Evolutionary conservation across 2,329 filamentous ascomycete genomes (phyloP).

Genomic region (Coniochaeta sp.): DNA sequence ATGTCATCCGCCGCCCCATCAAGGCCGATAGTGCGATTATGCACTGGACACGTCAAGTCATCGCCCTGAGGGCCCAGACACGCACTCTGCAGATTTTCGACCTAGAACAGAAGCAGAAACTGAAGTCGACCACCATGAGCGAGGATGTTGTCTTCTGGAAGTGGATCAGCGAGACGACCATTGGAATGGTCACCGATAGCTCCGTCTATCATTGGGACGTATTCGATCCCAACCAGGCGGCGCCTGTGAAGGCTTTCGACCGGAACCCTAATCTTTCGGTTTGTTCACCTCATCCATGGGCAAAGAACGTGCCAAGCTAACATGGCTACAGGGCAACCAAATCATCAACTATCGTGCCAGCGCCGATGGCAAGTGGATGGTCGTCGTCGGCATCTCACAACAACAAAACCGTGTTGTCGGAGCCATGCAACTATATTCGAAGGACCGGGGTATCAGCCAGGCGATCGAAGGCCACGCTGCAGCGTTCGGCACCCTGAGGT

Average conservation of each 20-base stretch:
- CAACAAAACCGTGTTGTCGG: conserved; percentile 90
- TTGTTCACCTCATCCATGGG: conserved; percentile 28
- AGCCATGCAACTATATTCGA: conserved; percentile 95
- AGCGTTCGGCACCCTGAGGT: conserved; percentile 79
- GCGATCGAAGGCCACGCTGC: conserved; percentile 96
- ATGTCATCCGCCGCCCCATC: conserved; percentile 88
- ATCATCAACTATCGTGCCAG: conserved; percentile 99
- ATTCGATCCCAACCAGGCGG: conserved; percentile 71
- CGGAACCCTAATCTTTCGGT: conserved; percentile 84
- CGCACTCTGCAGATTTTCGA: conserved; percentile 98
- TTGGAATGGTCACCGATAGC: conserved; percentile 85
- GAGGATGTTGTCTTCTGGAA: conserved; percentile 99
- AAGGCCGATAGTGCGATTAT: conserved; percentile 99
- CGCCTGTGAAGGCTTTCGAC: conserved; percentile 87
- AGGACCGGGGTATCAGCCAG: conserved; percentile 93
- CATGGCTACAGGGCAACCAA: conserved; percentile 66
- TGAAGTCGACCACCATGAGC: conserved; percentile 94
- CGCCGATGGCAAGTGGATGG: conserved; percentile 96
- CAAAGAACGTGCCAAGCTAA: neutral
- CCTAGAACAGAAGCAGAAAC: conserved; percentile 82
- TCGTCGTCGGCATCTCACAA: conserved; percentile 90
- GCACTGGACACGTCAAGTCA: conserved; percentile 96
- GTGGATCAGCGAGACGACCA: conserved; percentile 85
- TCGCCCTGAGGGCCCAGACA: conserved; percentile 90
- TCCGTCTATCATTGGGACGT: conserved; percentile 98